Percentiles rank a stretch among this genome's conserved stretches.
Conservation (phyloP, 495 filamentous ascomycete genomes). For the Astrothelium subdiscretum region DNA sequence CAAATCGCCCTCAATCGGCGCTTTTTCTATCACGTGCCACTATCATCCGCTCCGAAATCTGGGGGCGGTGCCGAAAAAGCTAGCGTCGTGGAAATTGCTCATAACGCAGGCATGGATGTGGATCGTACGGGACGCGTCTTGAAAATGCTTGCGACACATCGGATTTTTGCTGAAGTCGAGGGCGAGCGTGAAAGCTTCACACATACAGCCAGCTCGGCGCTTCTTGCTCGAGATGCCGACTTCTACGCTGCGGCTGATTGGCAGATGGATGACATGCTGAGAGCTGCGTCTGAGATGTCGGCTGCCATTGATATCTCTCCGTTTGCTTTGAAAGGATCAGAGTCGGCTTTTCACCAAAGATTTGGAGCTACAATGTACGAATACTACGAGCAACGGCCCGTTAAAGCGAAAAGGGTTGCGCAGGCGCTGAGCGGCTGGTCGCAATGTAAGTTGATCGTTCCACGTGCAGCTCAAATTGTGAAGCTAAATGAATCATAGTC, state of each 20-base stretch:
- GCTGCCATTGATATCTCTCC: too few relatives aligned
- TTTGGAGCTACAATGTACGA: too few relatives aligned
- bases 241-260: background rate
- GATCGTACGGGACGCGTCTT: background rate
- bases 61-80: background rate
- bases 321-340: too few relatives aligned
- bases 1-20: constrained; percentile 25
- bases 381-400: constrained; percentile 22
- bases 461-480: too few relatives aligned
- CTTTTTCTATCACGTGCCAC: constrained; percentile 13
- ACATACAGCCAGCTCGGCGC: background rate
- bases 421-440: too few relatives aligned
- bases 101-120: background rate
- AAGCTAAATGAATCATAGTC: constrained; percentile 12
- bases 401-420: constrained; percentile 1
- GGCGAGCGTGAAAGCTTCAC: background rate
- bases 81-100: too few relatives aligned
- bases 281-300: constrained; percentile 22
- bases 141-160: background rate
- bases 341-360: too few relatives aligned
- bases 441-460: too few relatives aligned
- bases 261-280: constrained; percentile 25
- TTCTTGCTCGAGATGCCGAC: background rate
- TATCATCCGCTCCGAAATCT: too few relatives aligned
- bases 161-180: background rate